Base-by-base conservation (phyloP, 257 asterid species). In the Gentiana macrophylla region DNA sequence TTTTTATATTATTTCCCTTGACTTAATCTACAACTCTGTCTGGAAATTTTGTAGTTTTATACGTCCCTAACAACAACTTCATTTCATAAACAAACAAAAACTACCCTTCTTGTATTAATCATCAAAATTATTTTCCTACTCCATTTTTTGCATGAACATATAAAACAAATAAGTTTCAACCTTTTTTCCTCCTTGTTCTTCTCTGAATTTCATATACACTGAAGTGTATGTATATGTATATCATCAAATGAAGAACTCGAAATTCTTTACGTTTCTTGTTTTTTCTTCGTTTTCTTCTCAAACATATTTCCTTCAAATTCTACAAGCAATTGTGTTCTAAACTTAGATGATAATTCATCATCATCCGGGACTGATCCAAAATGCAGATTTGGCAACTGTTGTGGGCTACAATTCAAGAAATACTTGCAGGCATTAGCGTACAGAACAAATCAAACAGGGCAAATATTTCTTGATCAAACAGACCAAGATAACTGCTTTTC, bases 361-460 rank as follows among this genome's bases (percentile, higher is more conserved):
- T 72, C 78, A 44, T 44, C 73, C 57, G 75, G 66, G 70, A 74
- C 62, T 10, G 24, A 15, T 15, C 15, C 79, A 38, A 53, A 43
- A 33, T 37, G 50, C 35, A 10, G 38, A 6, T 66, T 52, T 43
- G 76, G 69, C 9, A 61, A 63, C 60, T 74, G 71, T 60, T 83
- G 89, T 50, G 71, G 55, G 37, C 10, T 0, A 37, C 53, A 75
- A 0, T 71, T 81, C 24, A 68, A 51, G 37, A 61, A 52, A 59
- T 86, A 76, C 63, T 57, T 86, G 46, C 70, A 72, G 38, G n/a
- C n/a, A n/a, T n/a, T n/a, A n/a, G 78, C 83, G 2, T 59, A 35
- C 24, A 71, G 72, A 58, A 72, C 84, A 0, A 81, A 77, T 57
- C 46, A 46, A 65, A 83, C 79, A 0, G 81, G 86, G 37, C 59